phyloP scores from a whole-genome alignment of 768 basidiomycete species.

The Pleurotus tuoliensis region DNA sequence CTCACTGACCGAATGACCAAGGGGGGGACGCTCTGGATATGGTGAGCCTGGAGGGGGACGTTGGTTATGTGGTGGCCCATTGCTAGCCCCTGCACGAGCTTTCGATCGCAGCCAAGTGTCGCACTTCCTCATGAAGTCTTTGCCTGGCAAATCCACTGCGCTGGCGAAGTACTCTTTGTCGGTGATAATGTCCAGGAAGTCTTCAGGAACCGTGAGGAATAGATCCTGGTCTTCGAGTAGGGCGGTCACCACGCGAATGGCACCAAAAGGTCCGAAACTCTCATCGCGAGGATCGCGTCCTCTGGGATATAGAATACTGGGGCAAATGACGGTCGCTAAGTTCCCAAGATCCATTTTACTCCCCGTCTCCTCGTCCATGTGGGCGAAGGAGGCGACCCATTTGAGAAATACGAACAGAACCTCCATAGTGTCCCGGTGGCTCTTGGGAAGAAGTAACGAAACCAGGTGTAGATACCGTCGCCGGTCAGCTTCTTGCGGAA shows the following conservation, averaged over 20 bases:
- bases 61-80: slow-evolving; percentile 30
- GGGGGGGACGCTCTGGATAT: slow-evolving; percentile 43
- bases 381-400: slow-evolving; percentile 99
- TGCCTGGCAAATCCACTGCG: slow-evolving; percentile 84
- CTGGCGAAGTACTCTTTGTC: slow-evolving; percentile 92
- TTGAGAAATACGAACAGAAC: slow-evolving; percentile 97
- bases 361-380: slow-evolving; percentile 94
- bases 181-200: slow-evolving; percentile 80
- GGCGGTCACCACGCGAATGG: slow-evolving; percentile 81
- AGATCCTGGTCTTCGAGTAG: slow-evolving; percentile 93
- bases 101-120: slow-evolving; percentile 84
- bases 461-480: slow-evolving; percentile 82
- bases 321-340: slow-evolving; percentile 94
- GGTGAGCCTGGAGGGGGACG: slow-evolving; percentile 35
- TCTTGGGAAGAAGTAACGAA: slow-evolving; percentile 83
- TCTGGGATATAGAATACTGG: slow-evolving; percentile 93
- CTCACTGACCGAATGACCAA: slow-evolving; percentile 36
- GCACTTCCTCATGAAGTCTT: slow-evolving; percentile 94
- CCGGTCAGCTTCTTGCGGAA: slow-evolving; percentile 74
- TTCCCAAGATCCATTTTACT: slow-evolving; percentile 98
- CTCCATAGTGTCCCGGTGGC: slow-evolving; percentile 96
- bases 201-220: slow-evolving; percentile 90
- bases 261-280: slow-evolving; percentile 60
- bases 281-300: slow-evolving; percentile 88
- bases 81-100: slow-evolving; percentile 50